These are phyloP conservation scores for Termitomyces heimii DNA, from an alignment of 768 basidiomycete species.

Conservation along the genomic window DNA sequence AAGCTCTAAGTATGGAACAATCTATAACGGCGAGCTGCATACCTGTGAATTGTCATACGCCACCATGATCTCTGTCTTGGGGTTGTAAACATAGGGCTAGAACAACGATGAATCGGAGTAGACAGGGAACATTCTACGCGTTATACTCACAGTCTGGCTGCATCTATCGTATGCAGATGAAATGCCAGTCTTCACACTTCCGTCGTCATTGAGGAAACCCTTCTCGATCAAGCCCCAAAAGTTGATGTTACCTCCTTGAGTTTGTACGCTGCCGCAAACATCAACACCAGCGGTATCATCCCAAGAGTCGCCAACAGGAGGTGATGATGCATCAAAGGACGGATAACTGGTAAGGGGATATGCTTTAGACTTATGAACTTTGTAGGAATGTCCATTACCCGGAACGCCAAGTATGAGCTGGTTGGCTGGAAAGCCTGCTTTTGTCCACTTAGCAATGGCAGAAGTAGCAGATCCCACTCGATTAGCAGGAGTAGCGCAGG, in stretches of 20 bases:
- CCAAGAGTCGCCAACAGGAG: slow-evolving; percentile 61
- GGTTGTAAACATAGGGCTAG: slow-evolving; percentile 42
- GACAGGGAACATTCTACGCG: background rate
- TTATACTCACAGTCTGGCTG: slow-evolving; percentile 59
- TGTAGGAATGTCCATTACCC: slow-evolving; percentile 77
- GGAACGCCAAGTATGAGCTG: slow-evolving; percentile 79
- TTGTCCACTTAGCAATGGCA: slow-evolving; percentile 66
- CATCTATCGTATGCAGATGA: slow-evolving; percentile 55
- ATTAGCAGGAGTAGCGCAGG: slow-evolving; percentile 54
- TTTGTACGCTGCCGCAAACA: slow-evolving; percentile 47
- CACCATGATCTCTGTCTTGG: slow-evolving; percentile 37
- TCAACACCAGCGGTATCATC: slow-evolving; percentile 46
- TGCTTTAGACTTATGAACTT: slow-evolving; percentile 41
- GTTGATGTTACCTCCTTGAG: slow-evolving; percentile 49
- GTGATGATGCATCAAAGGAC: slow-evolving; percentile 40
- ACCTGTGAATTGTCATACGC: slow-evolving; percentile 42
- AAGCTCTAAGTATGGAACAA: background rate
- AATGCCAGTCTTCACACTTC: slow-evolving; percentile 44
- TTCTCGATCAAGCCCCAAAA: slow-evolving; percentile 60
- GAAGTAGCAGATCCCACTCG: slow-evolving; percentile 72
- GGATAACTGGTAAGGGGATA: slow-evolving; percentile 45
- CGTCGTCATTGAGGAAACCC: slow-evolving; percentile 48
- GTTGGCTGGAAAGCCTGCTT: slow-evolving; percentile 66
- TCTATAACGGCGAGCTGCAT: slow-evolving; percentile 1
- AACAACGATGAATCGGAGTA: background rate